Evolutionary conservation across 2,329 filamentous ascomycete genomes (phyloP).

Genomic region (Fusarium irregulare): DNA sequence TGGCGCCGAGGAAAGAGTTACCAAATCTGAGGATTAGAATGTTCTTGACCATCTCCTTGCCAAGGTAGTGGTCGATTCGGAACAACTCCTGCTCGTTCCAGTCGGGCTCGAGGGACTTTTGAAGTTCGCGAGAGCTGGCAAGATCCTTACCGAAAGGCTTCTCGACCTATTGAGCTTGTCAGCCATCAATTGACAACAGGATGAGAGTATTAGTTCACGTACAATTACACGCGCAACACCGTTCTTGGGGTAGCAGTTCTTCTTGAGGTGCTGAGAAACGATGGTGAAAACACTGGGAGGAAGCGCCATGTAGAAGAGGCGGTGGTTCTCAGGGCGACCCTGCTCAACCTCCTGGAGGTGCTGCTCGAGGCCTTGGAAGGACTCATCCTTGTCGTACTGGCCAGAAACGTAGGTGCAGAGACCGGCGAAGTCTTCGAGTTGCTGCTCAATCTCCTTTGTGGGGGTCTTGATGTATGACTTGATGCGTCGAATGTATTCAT

Average conservation of each 20-base stretch:
- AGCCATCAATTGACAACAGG: slow-evolving; percentile 16
- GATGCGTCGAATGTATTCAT: slow-evolving; percentile 93
- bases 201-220: slow-evolving; percentile 12
- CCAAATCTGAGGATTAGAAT: slow-evolving; percentile 97
- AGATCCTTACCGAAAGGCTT: slow-evolving; percentile 99
- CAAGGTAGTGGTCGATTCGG: slow-evolving; percentile 99
- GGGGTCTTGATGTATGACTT: slow-evolving; percentile 99
- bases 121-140: slow-evolving; percentile 90
- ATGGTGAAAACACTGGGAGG: slow-evolving; percentile 98
- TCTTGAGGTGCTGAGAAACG: slow-evolving; percentile 96
- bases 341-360: slow-evolving; percentile 89
- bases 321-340: slow-evolving; percentile 83
- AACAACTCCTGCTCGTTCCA: slow-evolving; percentile 99
- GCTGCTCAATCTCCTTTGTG: slow-evolving; percentile 96
- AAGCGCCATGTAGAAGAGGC: slow-evolving; percentile 99
- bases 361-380: slow-evolving; percentile 85
- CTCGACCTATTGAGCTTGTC: slow-evolving; percentile 76
- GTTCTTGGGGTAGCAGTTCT: slow-evolving; percentile 91
- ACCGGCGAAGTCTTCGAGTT: slow-evolving; percentile 88
- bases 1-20: slow-evolving; percentile 98
- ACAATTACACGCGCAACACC: slow-evolving; percentile 96
- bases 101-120: slow-evolving; percentile 93
- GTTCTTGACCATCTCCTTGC: slow-evolving; percentile 99
- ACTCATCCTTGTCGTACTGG: slow-evolving; percentile 97
- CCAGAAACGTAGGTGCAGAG: slow-evolving; percentile 96